Percentiles rank a stretch among this genome's conserved stretches.
Evolutionary conservation across 768 basidiomycete species (phyloP).

Genomic region (Boletus reticulatus): DNA sequence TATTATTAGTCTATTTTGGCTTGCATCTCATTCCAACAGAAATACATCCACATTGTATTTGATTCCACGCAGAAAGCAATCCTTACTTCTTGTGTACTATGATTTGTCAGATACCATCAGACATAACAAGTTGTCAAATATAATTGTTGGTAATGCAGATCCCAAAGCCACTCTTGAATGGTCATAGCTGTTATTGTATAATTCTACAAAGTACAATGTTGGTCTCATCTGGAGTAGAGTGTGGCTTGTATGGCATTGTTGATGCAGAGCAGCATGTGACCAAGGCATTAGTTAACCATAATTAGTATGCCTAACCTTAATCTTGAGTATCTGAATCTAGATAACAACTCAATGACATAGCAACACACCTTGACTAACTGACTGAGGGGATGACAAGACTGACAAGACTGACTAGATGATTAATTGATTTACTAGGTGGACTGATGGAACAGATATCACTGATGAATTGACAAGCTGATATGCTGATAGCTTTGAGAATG

Average conservation of each 20-base stretch:
- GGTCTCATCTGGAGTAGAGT: slow-evolving; percentile 38
- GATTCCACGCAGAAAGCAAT: slow-evolving; percentile 90
- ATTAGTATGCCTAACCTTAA: slow-evolving; percentile 57
- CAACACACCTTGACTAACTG: slow-evolving; percentile 78
- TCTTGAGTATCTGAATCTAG: slow-evolving; percentile 93
- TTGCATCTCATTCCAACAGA: slow-evolving; percentile 43
- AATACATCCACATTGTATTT: slow-evolving; percentile 93
- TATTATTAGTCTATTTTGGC: neutral
- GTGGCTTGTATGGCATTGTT: slow-evolving; percentile 94
- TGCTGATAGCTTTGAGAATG: too few species aligned
- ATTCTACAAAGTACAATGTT: too few species aligned
- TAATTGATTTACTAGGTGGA: too few species aligned
- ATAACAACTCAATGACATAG: neutral
- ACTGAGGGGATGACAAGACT: too few species aligned
- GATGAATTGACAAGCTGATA: too few species aligned
- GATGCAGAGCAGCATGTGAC: slow-evolving; percentile 79
- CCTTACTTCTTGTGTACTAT: slow-evolving; percentile 85
- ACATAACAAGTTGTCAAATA: slow-evolving; percentile 78
- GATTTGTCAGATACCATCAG: slow-evolving; percentile 64
- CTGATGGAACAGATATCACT: too few species aligned
- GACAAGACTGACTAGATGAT: too few species aligned
- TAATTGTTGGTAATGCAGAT: slow-evolving; percentile 85
- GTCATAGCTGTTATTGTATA: slow-evolving; percentile 6
- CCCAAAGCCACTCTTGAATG: neutral
- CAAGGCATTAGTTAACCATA: neutral